These are phyloP conservation scores for Acorus calamus DNA, from an alignment of 106 monocot species.

Conservation along the genomic window DNA sequence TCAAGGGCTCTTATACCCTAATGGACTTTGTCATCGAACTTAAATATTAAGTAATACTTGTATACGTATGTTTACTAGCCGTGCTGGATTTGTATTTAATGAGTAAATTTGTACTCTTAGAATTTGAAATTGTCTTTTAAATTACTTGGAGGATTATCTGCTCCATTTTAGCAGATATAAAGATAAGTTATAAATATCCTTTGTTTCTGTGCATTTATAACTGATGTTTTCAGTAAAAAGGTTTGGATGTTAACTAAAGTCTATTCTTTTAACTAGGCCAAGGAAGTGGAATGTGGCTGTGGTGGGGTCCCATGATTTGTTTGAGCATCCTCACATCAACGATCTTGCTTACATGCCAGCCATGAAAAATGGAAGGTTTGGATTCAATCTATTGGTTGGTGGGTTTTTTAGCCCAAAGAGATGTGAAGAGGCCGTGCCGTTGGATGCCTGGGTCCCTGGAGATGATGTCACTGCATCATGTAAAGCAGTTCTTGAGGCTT, in stretches of 20 bases:
- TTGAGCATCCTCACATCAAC: slow-evolving; percentile 96
- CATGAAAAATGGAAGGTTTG: slow-evolving; percentile 56
- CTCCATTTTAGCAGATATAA: too few relatives aligned
- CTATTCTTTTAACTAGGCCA: slow-evolving; percentile 29
- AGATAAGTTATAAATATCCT: too few relatives aligned
- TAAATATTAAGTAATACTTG: too few relatives aligned
- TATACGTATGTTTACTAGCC: too few relatives aligned
- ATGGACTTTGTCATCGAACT: too few relatives aligned
- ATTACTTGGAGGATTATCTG: too few relatives aligned
- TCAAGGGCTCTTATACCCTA: too few relatives aligned
- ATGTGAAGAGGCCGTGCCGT: slow-evolving; percentile 79
- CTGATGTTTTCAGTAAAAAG: too few relatives aligned
- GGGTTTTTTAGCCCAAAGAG: slow-evolving; percentile 97
- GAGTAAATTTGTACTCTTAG: too few relatives aligned
- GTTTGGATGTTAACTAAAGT: too few relatives aligned
- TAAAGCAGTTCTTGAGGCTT: slow-evolving; percentile 71
- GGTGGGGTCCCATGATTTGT: slow-evolving; percentile 84
- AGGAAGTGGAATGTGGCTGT: slow-evolving; percentile 99
- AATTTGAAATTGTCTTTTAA: too few relatives aligned
- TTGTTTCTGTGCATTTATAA: neutral
- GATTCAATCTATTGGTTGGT: slow-evolving; percentile 88
- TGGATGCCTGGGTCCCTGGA: slow-evolving; percentile 75
- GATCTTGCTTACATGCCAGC: slow-evolving; percentile 97
- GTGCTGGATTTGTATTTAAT: too few relatives aligned
- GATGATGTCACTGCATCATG: slow-evolving; percentile 64